Evolutionary conservation across 2,329 filamentous ascomycete genomes (phyloP), one percentile per base, ranked within the genome.

Genomic region (Fusarium sp.): DNA sequence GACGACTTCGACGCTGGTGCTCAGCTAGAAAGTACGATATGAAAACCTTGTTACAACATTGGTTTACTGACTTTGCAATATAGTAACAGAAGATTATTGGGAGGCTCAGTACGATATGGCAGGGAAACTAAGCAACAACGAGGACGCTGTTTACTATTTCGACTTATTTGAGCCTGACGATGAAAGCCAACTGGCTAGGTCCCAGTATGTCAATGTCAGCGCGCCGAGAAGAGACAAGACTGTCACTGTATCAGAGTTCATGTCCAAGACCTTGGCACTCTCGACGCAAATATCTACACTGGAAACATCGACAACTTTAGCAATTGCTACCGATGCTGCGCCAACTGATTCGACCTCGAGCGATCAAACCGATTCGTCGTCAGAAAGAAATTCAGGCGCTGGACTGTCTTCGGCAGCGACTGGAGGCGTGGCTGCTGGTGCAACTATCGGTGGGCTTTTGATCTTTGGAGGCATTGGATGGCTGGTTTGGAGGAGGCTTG

Each of bases 311-410:
- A 42, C 30, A 24, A 56, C 8, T 20, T 31, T 3, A 13, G 3
- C 28, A 1, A 3, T 1, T 5, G 7, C 30, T 5, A 20, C 2
- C 18, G 0, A n/a, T 15, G 7, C n/a, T 24, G 12, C 11, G 4
- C 22, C 30, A 7, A 58, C 55, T 2, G 18, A 20, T 14, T 18
- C 41, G 7, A 0, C 31, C n/a, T 35, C 28, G 5, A 47, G 39
- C 24, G 41, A 36, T 9, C 14, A 20, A 22, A 36, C 39, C 26
- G 28, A 56, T 8, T 20, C 36, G 3, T 14, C 28, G 16, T 30
- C 36, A 28, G 26, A 41, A 24, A 20, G 18, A 14, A 38, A 26
- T 14, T 6, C 50, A 18, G 6, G 31, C 41, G 0, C 5, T 24
- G 55, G 31, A 10, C 39, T 58, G 3, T 58, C 55, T 9, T 15